phyloP scores from a whole-genome alignment of 176 grass and related monocot genomes.

The Phoenix dactylifera region DNA sequence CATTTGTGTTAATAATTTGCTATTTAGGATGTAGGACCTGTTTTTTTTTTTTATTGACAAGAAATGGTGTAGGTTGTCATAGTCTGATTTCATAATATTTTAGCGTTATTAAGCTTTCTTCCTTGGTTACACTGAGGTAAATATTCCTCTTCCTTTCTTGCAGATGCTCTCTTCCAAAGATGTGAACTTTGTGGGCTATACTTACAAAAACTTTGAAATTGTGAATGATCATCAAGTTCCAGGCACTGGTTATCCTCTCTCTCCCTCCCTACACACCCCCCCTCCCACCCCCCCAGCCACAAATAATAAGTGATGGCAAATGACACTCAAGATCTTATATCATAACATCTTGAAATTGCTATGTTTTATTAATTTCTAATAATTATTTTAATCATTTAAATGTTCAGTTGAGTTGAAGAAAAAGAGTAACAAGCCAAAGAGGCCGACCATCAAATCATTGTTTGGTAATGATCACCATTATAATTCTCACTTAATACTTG shows the following conservation, averaged over 20 bases:
- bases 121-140: conserved; percentile 4
- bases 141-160: neutral
- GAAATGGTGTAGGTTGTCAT: too few species aligned
- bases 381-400: conserved; percentile 1
- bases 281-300: neutral
- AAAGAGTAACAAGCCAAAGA: conserved; percentile 47
- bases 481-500: conserved; percentile 7
- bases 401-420: conserved; percentile 54
- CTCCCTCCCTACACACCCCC: neutral
- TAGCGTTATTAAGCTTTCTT: neutral
- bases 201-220: conserved; percentile 28
- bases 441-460: conserved; percentile 65
- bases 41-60: too few species aligned
- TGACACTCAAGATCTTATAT: too few species aligned
- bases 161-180: conserved; percentile 26
- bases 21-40: too few species aligned
- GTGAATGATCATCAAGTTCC: conserved; percentile 15
- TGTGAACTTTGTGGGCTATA: conserved; percentile 22
- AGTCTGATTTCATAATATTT: too few species aligned
- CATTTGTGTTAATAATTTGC: too few species aligned
- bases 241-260: conserved; percentile 2
- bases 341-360: too few species aligned
- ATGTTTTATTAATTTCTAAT: neutral
- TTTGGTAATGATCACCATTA: conserved; percentile 37
- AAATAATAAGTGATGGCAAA: too few species aligned